These are phyloP conservation scores for Phytopythium chamaehyphon DNA, from an alignment of 352 stramenopile species.

Conservation along the genomic window DNA sequence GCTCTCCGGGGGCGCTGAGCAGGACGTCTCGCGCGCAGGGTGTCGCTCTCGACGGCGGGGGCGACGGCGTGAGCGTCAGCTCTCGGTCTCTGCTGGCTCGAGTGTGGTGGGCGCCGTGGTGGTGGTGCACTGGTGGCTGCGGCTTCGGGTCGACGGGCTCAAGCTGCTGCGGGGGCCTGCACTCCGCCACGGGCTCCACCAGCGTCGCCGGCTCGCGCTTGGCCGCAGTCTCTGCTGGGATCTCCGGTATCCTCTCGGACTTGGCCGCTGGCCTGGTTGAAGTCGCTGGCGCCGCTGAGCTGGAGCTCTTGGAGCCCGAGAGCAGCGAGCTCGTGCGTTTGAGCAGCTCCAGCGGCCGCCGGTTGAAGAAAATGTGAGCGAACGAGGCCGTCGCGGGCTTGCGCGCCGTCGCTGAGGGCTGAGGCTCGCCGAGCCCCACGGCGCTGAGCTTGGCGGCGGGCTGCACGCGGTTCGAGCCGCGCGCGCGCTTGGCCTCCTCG, in stretches of 20 bases:
- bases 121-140: constrained; percentile 8
- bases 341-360: constrained; percentile 36
- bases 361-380: constrained; percentile 44
- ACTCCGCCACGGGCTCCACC: too few relatives aligned
- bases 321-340: constrained; percentile 32
- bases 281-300: neutral
- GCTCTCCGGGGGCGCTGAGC: constrained; percentile 11
- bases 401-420: constrained; percentile 3
- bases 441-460: constrained; percentile 4
- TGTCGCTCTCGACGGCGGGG: constrained; percentile 10
- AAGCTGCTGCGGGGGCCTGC: constrained; percentile 10
- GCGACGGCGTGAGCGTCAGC: constrained; percentile 5
- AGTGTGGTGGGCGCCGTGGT: constrained; percentile 7
- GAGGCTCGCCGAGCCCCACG: constrained; percentile 4
- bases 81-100: constrained; percentile 5
- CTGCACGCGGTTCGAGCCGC: neutral
- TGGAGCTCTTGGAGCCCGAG: constrained; percentile 1
- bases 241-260: constrained; percentile 21
- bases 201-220: too few relatives aligned
- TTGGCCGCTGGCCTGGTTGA: constrained; percentile 4
- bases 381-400: constrained; percentile 23
- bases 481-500: constrained; percentile 6
- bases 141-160: constrained; percentile 12
- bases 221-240: too few relatives aligned
- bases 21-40: constrained; percentile 1